Base-by-base conservation (phyloP, 2,329 filamentous ascomycete species). In the Verticillium longisporum region DNA sequence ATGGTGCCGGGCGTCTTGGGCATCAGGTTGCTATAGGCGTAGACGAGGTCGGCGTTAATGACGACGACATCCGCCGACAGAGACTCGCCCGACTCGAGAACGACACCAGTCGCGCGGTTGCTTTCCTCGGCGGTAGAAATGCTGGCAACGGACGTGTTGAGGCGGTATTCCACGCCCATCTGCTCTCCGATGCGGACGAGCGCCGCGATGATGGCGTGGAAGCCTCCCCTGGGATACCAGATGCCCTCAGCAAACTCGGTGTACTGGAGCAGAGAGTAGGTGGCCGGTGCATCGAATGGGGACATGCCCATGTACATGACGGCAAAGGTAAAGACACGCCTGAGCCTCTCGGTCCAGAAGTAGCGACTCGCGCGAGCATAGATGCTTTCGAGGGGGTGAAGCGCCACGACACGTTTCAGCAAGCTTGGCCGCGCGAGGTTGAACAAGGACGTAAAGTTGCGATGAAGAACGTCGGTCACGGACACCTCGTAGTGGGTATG, bases 241-340 rank as follows among this genome's bases (percentile, higher is more conserved):
- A 92, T 90, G 0, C 89, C 89, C 74, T 92, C 88, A 0, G 87
- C 86, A 36, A 91, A 74, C 74, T 92, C 89, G 0, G 89, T 89
- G 70, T 91, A 92, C 72, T 91, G 89, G 58, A 92, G 75, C 62
- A 92, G 72, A 57, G 83, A 87, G 73, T 92, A 92, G 1, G 89
- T 91, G 3, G 86, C 88, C 0, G 89, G 89, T 0, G 89, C 88
- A 69, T 90, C 87, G 69, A 89, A 92, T 0, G 89, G 89, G 60
- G 81, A 87, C 89, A 92, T 92, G 0, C 89, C 89, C 86, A 92
- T 89, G 69, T 92, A 92, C 89, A 92, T 92, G 67, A 87, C 91
- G 26, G 85, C 88, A 72, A 92, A 92, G 0, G 89, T 91, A 65
- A 92, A 92, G 0, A 89, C 88, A 32, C 88, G 76, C 63, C 89